phyloP scores from a whole-genome alignment of 1,139 yeast species.

The Blastobotrys elegans region DNA sequence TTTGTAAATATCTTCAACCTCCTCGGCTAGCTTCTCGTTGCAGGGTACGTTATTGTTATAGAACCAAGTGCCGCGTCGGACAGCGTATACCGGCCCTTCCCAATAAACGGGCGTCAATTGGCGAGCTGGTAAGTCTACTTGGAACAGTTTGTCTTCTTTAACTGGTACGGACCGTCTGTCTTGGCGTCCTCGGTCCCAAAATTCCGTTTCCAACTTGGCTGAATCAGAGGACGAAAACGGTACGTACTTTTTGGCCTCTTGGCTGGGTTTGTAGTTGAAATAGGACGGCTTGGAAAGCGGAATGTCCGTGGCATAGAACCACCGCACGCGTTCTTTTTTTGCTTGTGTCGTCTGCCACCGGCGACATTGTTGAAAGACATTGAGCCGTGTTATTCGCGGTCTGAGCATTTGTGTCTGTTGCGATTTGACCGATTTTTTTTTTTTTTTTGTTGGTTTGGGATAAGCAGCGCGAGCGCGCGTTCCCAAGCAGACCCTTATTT shows the following conservation, averaged over 20 bases:
- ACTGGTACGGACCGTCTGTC: slow-evolving; percentile 46
- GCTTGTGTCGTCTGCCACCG: neutral
- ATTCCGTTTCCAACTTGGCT: slow-evolving; percentile 50
- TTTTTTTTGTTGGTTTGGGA: no score
- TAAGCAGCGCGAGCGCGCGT: no score
- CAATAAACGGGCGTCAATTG: slow-evolving; percentile 71
- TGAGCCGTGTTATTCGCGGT: no score
- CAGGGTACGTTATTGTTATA: slow-evolving; percentile 49
- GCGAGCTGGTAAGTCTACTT: slow-evolving; percentile 56
- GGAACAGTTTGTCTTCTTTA: slow-evolving; percentile 74
- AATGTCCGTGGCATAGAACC: slow-evolving; percentile 83
- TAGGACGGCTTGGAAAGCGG: slow-evolving; percentile 66
- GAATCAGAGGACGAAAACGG: slow-evolving; percentile 68
- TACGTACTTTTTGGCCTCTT: slow-evolving; percentile 50
- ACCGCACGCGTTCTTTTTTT: slow-evolving; percentile 27
- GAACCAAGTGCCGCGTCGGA: slow-evolving; percentile 86
- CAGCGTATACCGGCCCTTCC: slow-evolving; percentile 84
- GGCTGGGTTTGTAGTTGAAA: slow-evolving; percentile 37
- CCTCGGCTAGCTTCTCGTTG: slow-evolving; percentile 45
- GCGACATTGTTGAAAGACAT: no score
- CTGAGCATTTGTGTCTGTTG: neutral
- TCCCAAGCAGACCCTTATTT: no score
- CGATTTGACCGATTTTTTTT: neutral
- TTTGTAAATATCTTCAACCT: slow-evolving; percentile 55
- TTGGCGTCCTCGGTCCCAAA: slow-evolving; percentile 27